Evolutionary conservation across 192 early-diverging fungal species (phyloP).

Genomic region (Backusella parvicylindrica): DNA sequence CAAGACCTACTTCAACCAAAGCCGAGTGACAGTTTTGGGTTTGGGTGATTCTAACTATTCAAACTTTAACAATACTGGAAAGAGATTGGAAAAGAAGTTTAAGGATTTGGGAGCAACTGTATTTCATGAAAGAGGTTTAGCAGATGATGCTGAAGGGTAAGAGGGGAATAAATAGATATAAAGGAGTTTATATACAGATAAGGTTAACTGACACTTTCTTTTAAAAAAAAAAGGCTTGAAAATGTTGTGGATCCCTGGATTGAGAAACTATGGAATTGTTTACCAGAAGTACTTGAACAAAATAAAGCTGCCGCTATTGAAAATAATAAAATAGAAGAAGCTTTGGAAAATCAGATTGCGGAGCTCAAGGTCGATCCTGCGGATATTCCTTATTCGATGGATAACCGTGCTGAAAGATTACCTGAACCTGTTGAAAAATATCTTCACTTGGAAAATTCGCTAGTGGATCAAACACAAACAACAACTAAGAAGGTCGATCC

Average conservation of each 20-base stretch:
- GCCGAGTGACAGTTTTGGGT: constrained; percentile 51
- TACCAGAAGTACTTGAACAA: constrained; percentile 46
- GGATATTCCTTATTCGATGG: background rate
- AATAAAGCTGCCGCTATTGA: background rate
- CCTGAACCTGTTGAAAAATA: constrained; percentile 25
- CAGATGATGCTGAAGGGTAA: constrained; percentile 90
- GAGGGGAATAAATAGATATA: constrained; percentile 1
- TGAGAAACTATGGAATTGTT: constrained; percentile 70
- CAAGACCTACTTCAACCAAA: constrained; percentile 51
- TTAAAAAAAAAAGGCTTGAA: constrained; percentile 53
- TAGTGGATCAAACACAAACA: background rate
- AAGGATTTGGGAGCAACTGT: constrained; percentile 67
- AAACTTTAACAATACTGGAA: constrained; percentile 88
- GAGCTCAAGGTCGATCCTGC: constrained; percentile 14
- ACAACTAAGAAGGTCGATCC: background rate
- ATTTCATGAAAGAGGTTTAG: constrained; percentile 77
- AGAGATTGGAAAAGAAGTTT: constrained; percentile 75
- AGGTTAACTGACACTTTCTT: background rate
- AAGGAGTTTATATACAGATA: background rate
- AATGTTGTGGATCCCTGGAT: constrained; percentile 91
- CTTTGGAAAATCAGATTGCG: constrained; percentile 6
- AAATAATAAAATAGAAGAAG: background rate
- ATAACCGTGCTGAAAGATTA: background rate
- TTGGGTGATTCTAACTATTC: constrained; percentile 94
- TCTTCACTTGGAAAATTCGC: constrained; percentile 7